Conservation (phyloP, 768 basidiomycete species). For the Pleurotus sapidus region DNA sequence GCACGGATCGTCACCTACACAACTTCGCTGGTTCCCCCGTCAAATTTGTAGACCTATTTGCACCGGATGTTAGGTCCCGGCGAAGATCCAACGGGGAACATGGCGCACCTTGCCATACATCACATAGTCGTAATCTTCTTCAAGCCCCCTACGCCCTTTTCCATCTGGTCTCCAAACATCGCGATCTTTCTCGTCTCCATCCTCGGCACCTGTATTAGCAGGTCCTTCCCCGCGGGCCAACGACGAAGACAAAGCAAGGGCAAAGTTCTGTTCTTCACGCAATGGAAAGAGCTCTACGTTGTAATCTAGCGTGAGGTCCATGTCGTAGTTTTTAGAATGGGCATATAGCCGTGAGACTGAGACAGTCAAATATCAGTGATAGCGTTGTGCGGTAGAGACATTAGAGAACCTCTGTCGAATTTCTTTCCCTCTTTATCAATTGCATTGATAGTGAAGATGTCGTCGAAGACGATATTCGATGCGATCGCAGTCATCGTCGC, state of each 20-base stretch:
- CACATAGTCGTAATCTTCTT: slow-evolving; percentile 97
- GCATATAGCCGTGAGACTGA: slow-evolving; percentile 90
- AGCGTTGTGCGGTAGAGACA: background rate
- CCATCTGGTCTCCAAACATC: slow-evolving; percentile 86
- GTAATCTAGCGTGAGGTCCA: slow-evolving; percentile 92
- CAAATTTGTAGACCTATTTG: slow-evolving; percentile 91
- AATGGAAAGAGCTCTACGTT: slow-evolving; percentile 90
- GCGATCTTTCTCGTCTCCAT: slow-evolving; percentile 69
- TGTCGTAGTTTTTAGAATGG: slow-evolving; percentile 86
- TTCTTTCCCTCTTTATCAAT: slow-evolving; percentile 95
- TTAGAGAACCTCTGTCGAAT: slow-evolving; percentile 86
- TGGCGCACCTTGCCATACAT: slow-evolving; percentile 92
- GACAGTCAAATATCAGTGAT: slow-evolving; percentile 7
- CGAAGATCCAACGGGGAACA: background rate
- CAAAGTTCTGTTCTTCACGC: slow-evolving; percentile 63
- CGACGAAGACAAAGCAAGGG: slow-evolving; percentile 84
- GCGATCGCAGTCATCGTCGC: slow-evolving; percentile 44
- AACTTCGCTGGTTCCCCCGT: slow-evolving; percentile 77
- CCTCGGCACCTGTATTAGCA: slow-evolving; percentile 38
- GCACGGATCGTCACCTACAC: slow-evolving; percentile 62
- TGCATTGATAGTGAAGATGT: slow-evolving; percentile 82
- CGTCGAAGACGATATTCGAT: slow-evolving; percentile 84
- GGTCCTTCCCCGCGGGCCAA: slow-evolving; percentile 53
- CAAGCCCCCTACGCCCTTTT: slow-evolving; percentile 76
- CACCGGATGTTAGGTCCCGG: no score